Evolutionary conservation across 192 early-diverging fungal species (phyloP), one percentile per base, ranked within the genome.

Genomic region (Umbelopsis ramanniana): DNA sequence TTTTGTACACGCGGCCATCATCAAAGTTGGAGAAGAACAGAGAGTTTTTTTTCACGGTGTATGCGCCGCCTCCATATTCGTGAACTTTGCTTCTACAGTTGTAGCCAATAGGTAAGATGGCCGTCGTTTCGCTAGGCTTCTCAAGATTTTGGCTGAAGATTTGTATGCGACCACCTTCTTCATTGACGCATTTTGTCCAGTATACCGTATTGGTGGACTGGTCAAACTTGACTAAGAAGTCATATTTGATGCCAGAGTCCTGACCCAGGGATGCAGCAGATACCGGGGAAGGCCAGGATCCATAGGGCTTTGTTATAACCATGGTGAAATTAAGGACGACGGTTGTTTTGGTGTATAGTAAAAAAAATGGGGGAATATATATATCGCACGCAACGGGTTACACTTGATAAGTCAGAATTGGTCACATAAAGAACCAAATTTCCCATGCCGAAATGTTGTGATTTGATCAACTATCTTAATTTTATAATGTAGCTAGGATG

Each of bases 61-160:
- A 91, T 2, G 83, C 76, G 6, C 85, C 88, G 37, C 92, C 90
- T 33, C 93, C 93, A 68, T 92, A 94, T 74, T 93, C 93, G 67
- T 94, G 91, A 8, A 94, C 92, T 11, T 84, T 83, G 0, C 86
- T 84, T 48, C 88, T 86, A 15, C 90, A 87, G 52, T 87, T 86
- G 82, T 88, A 91, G 11, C 79, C 76, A 0, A 70, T 52, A 12
- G 87, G 82, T 7, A 81, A 74, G 4, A 87, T 50, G 15, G 83
- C 86, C 0, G 68, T 24, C 9, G 79, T 76, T 14, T 67, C 76
- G 7, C 4, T 23, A 8, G 47, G 40, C 0, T 43, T 47, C 9
- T 66, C 69, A 4, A 70, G 23, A 2, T 43, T 68, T 14, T 63
- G 45, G 12, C 24, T 46, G 26, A 73, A 76, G 6, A 80, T 70